Base-by-base conservation (phyloP, 1,139 yeast species). In the Yamadazyma triangularis region DNA sequence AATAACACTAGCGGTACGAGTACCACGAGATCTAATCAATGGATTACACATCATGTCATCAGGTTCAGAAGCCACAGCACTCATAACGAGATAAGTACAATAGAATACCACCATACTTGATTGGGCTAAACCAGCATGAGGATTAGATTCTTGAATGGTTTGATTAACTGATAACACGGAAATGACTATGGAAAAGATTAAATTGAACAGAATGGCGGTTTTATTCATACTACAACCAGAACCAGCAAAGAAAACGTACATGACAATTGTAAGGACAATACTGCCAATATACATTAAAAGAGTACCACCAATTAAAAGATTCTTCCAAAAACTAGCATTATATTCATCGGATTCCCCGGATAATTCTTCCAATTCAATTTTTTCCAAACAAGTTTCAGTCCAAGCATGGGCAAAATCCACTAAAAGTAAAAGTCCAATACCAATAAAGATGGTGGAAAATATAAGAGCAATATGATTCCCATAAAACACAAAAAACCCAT, bases 401-500 rank as follows among this genome's bases (percentile, higher is more conserved):
- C 97, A 93, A 38, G 93, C 93, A 58, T 93, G 98, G 9, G 98
- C 97, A 68, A 88, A 91, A 57, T 93, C 98, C 19, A 93, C 97
- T 32, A 93, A 62, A 30, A 93, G 67, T 8, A 93, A 85, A 36
- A 93, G 69, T 0, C 98, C 98, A 40, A 91, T 87, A 7, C 93
- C 80, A 23, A 91, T 72, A 57, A 93, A 93, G 4, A 88, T 56
- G 4, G 93, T 82, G 25, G 96, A 86, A 48, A 88, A 81, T 4
- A 87, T 60, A 26, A 88, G 83, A 10, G 97, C 89, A 30, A 91
- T 68, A 61, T 88, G 79, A 55, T 86, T 91, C 1, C 98, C 96
- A 78, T 95, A 93, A 48, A 84, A 70, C 18, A 89, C 74, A 56
- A 84, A 91, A 53, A 93, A 89, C 23, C 66, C 67, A 50, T 93